These are phyloP conservation scores for Fusarium sororula DNA, from an alignment of 2,329 filamentous ascomycete genomes.

Conservation along the genomic window DNA sequence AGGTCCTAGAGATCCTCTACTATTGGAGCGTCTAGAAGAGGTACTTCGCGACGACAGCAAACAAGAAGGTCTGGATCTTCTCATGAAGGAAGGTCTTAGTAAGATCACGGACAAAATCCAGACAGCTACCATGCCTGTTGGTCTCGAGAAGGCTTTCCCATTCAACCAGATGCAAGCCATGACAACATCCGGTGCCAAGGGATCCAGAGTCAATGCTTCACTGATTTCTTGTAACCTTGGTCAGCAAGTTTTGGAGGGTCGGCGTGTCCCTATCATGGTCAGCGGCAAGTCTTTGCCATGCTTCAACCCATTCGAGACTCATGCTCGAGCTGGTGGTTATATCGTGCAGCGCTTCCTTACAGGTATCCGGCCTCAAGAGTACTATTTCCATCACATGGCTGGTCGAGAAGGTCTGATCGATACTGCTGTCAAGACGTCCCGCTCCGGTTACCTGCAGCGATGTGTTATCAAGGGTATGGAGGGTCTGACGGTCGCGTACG, in stretches of 20 bases:
- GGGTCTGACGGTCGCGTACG: constrained; percentile 89
- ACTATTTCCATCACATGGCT: constrained; percentile 99
- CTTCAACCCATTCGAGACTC: constrained; percentile 91
- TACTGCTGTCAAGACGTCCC: constrained; percentile 97
- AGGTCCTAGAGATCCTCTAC: constrained; percentile 72
- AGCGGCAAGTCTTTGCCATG: constrained; percentile 96
- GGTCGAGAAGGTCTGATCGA: constrained; percentile 98
- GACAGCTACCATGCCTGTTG: constrained; percentile 78
- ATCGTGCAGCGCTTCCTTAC: constrained; percentile 97
- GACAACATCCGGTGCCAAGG: constrained; percentile 97
- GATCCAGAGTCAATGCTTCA: constrained; percentile 91
- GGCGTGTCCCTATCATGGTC: constrained; percentile 95
- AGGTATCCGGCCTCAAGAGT: constrained; percentile 95
- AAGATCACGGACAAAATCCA: constrained; percentile 83
- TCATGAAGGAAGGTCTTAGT: constrained; percentile 78
- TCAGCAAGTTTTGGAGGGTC: constrained; percentile 94
- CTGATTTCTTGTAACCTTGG: constrained; percentile 97
- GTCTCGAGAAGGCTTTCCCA: constrained; percentile 90
- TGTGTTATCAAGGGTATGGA: constrained; percentile 99
- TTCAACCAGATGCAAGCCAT: constrained; percentile 99
- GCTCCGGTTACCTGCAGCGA: constrained; percentile 94
- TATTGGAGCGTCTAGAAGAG: constrained; percentile 83
- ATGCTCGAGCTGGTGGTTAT: constrained; percentile 90
- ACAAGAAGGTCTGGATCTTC: constrained; percentile 86
- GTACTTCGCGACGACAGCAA: constrained; percentile 92